phyloP scores from a whole-genome alignment of 2,329 filamentous ascomycete genomes.

The Arachnopeziza araneosa region DNA sequence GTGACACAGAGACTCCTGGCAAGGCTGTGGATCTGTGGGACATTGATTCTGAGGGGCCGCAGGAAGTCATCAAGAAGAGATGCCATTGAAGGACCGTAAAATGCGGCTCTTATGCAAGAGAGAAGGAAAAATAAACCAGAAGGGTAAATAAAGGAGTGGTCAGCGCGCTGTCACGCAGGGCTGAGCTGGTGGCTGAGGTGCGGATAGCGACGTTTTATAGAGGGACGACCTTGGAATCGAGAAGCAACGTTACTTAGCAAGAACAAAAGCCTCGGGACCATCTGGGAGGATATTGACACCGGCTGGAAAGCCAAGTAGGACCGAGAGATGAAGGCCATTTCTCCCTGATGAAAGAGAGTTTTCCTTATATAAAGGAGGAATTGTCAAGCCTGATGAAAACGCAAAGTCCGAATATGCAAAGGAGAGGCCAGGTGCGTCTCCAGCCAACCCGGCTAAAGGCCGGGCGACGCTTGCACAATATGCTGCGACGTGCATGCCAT shows the following conservation, averaged over 20 bases:
- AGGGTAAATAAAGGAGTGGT: not conserved
- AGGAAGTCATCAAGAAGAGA: conserved; percentile 40
- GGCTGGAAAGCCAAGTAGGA: not conserved
- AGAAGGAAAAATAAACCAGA: not conserved
- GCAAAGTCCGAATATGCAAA: not conserved
- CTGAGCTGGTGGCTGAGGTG: not conserved
- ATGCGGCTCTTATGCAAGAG: not conserved
- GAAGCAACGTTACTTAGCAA: not conserved
- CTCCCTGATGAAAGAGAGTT: not conserved
- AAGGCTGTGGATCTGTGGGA: conserved; percentile 40
- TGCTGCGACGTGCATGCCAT: not conserved
- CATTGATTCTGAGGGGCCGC: conserved; percentile 44
- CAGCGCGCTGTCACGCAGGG: not conserved
- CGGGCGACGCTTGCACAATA: not conserved
- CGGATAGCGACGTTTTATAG: not conserved
- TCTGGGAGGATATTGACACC: not conserved
- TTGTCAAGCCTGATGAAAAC: not conserved
- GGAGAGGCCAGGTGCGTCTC: not conserved
- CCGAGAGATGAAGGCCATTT: not conserved
- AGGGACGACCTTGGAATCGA: not conserved
- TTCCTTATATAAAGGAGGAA: not conserved
- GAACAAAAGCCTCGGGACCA: too few relatives aligned
- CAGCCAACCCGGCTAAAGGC: not conserved
- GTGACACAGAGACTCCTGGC: conserved; percentile 42
- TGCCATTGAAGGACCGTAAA: conserved; percentile 13